Conservation (phyloP, 2,329 filamentous ascomycete genomes). For the Apiospora koreana region DNA sequence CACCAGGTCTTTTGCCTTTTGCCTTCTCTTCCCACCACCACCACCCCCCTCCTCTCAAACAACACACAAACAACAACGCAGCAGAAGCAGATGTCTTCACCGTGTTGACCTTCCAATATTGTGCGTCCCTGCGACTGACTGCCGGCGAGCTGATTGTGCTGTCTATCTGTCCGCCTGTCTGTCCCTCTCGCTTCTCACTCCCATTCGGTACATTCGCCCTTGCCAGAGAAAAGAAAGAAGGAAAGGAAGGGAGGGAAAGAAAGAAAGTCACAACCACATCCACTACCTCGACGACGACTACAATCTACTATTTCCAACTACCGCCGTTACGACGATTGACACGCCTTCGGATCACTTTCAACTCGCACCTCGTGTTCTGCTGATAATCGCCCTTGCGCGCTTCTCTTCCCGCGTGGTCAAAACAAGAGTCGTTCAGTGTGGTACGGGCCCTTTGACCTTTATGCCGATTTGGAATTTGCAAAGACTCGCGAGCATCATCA, state of each 20-base stretch:
- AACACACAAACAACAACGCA: neutral
- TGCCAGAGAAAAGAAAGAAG: constrained; percentile 5
- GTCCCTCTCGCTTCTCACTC: neutral
- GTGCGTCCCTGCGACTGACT: neutral
- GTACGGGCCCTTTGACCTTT: neutral
- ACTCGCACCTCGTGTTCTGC: neutral
- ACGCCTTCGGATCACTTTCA: neutral
- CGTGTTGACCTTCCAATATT: neutral
- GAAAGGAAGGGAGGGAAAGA: neutral
- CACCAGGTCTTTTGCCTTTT: neutral
- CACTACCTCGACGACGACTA: neutral
- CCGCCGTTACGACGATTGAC: neutral
- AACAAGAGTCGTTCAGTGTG: constrained; percentile 2
- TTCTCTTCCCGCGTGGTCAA: neutral
- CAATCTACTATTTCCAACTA: neutral
- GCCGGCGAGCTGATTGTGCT: neutral
- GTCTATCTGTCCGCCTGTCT: neutral
- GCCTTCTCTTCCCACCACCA: neutral
- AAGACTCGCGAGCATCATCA: neutral
- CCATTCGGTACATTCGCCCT: neutral
- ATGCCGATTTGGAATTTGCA: neutral
- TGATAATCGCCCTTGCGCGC: neutral
- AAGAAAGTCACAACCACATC: neutral
- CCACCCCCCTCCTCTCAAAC: neutral
- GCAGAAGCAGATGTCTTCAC: neutral